Base-by-base conservation (phyloP, 2,329 filamentous ascomycete species). In the Fusarium globosum region DNA sequence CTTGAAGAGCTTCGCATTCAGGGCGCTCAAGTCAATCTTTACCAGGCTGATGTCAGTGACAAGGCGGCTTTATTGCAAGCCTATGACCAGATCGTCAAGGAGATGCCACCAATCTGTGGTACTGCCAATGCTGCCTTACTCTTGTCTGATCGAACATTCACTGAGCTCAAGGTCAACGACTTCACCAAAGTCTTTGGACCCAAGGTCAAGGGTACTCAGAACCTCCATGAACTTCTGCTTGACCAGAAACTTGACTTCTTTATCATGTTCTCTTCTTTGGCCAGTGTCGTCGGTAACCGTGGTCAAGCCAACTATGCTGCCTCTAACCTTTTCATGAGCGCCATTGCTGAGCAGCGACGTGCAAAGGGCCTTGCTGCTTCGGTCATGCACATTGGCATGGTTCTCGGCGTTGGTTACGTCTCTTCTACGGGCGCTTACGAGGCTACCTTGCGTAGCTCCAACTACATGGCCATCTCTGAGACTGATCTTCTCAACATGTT, bases 361-460 rank as follows among this genome's bases (percentile, higher is more conserved):
- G 26, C 28, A 16, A 51, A 41, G 7, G 68, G 64, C 5, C 33
- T 68, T 9, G 78, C 83, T 4, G 84, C 81, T 9, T 80, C 81
- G 0, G 71, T 77, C 14, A 78, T 87, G 10, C 78, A 87, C 65
- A 77, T 87, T 9, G 75, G 79, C 4, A 60, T 74, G 11, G 74
- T 88, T 2, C 62, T 82, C 2, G 86, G 84, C 11, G 70, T 83
- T 2, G 87, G 87, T 0, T 86, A 84, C 65, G 77, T 86, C 30
- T 66, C 28, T 28, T 58, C 39, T 10, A 63, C 60, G 21, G 60
- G 60, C 11, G 52, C 60, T 7, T 58, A 58, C 1, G 60, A 63
- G 13, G 60, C 65, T 9, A 51, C 55, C 6, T 16, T 65, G 2
- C 16, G 42, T n/a, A 55, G 42, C 20, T 38, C 36, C 7, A 51